phyloP scores from a whole-genome alignment of 768 basidiomycete species.

The Trametes cinnabarina region DNA sequence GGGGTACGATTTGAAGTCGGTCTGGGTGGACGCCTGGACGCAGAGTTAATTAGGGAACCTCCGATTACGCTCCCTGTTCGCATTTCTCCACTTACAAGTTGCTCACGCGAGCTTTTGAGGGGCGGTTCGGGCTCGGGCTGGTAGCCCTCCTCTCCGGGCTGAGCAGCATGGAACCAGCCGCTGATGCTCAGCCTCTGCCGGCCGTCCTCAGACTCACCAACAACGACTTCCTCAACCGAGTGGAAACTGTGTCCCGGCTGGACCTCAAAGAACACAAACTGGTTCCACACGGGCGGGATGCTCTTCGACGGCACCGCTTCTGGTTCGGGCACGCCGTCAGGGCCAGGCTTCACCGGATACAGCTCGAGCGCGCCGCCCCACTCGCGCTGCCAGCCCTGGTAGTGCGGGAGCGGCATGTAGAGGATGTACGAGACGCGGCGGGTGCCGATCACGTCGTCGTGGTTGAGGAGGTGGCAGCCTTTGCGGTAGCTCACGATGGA shows the following conservation, averaged over 20 bases:
- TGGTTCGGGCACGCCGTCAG: constrained; percentile 68
- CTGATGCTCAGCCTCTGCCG: constrained; percentile 82
- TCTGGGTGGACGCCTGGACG: constrained; percentile 60
- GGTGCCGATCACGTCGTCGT: constrained; percentile 97
- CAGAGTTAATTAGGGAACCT: not conserved
- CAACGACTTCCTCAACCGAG: constrained; percentile 95
- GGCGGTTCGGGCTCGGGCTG: constrained; percentile 47
- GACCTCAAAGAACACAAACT: constrained; percentile 87
- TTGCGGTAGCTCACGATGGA: constrained; percentile 89
- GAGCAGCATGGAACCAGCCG: constrained; percentile 95
- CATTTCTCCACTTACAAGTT: constrained; percentile 64
- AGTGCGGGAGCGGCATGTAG: constrained; percentile 83
- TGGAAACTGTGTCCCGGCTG: constrained; percentile 96
- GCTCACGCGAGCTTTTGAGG: constrained; percentile 82
- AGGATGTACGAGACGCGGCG: constrained; percentile 95
- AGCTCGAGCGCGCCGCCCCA: constrained; percentile 96
- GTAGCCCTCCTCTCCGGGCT: constrained; percentile 89
- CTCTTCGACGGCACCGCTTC: constrained; percentile 59
- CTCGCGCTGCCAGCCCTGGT: constrained; percentile 76
- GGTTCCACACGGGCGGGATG: constrained; percentile 84
- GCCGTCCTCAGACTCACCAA: constrained; percentile 69
- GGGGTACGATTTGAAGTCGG: constrained; percentile 50
- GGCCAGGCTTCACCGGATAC: constrained; percentile 67
- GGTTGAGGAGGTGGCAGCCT: constrained; percentile 92
- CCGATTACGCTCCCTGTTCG: not conserved